Evolutionary conservation across 305 asterid species (phyloP).

Genomic region (Fraxinus nigra): DNA sequence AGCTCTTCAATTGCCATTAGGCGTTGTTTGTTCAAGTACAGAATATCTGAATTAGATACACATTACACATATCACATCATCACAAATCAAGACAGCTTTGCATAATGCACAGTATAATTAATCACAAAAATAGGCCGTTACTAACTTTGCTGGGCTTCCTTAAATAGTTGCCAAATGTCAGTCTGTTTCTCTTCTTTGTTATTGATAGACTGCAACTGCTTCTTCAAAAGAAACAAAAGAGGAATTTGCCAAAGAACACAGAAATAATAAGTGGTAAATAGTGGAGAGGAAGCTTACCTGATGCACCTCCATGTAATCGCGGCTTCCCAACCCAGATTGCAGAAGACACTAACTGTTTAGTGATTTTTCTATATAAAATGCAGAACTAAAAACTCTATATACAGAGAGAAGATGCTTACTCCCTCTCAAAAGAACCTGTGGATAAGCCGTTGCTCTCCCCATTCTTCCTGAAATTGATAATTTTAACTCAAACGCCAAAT

Average conservation of each 20-base stretch:
- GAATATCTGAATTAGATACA: conserved; percentile 51
- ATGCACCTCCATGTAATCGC: conserved; percentile 31
- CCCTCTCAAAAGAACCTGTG: conserved; percentile 26
- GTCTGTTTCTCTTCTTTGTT: conserved; percentile 39
- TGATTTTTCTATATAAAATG: background rate
- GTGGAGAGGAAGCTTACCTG: conserved; percentile 31
- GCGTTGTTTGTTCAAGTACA: conserved; percentile 63
- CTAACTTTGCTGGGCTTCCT: conserved; percentile 75
- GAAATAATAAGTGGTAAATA: background rate
- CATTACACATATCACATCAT: conserved; percentile 18
- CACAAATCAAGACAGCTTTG: conserved; percentile 8
- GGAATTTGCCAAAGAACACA: conserved; percentile 14
- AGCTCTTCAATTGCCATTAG: conserved; percentile 70
- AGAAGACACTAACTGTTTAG: conserved; percentile 18
- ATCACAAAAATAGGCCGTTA: conserved; percentile 17
- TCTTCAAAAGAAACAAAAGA: conserved; percentile 31
- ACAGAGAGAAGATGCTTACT: conserved; percentile 32
- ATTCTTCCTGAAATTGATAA: conserved; percentile 30
- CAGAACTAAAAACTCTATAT: conserved; percentile 3
- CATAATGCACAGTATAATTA: conserved; percentile 2
- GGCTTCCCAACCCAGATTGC: conserved; percentile 42
- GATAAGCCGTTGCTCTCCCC: conserved; percentile 33
- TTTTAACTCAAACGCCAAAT: conserved; percentile 11
- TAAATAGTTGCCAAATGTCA: conserved; percentile 66
- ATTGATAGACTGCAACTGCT: conserved; percentile 26